phyloP scores from a whole-genome alignment of 768 basidiomycete species.

The Leccinum subtestaceum region DNA sequence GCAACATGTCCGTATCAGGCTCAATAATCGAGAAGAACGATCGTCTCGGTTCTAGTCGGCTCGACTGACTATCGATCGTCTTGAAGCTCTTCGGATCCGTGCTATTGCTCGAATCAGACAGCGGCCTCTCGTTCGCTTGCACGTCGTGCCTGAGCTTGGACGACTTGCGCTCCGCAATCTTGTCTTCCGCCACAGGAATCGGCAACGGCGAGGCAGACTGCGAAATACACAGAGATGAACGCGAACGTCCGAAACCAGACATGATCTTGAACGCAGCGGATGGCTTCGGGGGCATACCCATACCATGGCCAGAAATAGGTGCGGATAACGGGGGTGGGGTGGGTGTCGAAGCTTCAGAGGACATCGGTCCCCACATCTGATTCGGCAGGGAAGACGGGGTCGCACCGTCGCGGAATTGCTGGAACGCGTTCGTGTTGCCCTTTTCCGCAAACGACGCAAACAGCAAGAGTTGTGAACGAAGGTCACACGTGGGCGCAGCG shows the following conservation, averaged over 20 bases:
- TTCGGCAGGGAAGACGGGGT: conserved; percentile 4
- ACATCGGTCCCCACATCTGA: conserved; percentile 38
- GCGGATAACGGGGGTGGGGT: conserved; percentile 38
- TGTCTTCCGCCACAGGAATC: conserved; percentile 24
- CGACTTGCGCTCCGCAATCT: conserved; percentile 27
- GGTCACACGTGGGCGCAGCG: conserved; percentile 78
- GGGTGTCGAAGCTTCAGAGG: conserved; percentile 56
- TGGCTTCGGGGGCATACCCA: conserved; percentile 35
- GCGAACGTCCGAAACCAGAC: conserved; percentile 61
- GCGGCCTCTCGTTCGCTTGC: conserved; percentile 45
- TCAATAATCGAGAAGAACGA: conserved; percentile 36
- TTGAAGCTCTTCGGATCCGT: conserved; percentile 58
- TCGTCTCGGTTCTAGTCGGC: conserved; percentile 36
- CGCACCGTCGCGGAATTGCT: conserved; percentile 49
- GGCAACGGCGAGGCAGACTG: conserved; percentile 32
- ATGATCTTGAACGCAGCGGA: conserved; percentile 66
- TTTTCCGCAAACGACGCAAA: conserved; percentile 78
- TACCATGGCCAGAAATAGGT: conserved; percentile 18
- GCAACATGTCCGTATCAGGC: conserved; percentile 24
- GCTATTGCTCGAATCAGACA: conserved; percentile 58
- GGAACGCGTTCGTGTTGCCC: conserved; percentile 55
- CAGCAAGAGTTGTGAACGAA: conserved; percentile 74
- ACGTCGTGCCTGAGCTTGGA: conserved; percentile 39
- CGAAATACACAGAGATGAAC: conserved; percentile 45
- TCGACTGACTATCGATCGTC: conserved; percentile 47